phyloP scores from a whole-genome alignment of 352 stramenopile species.

The Pythium utonaiense region DNA sequence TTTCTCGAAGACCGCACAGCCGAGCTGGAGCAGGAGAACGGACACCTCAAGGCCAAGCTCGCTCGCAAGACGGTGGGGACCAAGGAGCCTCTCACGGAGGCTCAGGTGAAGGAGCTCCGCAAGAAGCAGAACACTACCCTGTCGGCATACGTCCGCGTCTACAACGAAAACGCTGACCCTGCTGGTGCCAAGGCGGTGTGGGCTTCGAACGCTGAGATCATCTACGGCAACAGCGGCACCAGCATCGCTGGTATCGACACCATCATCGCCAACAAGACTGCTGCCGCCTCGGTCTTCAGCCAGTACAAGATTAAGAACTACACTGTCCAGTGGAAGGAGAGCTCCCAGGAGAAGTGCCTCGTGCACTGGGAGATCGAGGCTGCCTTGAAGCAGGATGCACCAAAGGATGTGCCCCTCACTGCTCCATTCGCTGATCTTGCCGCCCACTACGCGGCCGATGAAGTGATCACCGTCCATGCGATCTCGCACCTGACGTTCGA shows the following conservation, averaged over 20 bases:
- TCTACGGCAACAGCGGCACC: constrained; percentile 50
- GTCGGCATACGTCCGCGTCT: constrained; percentile 63
- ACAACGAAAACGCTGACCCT: constrained; percentile 60
- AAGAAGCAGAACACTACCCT: constrained; percentile 82
- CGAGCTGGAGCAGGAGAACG: constrained; percentile 84
- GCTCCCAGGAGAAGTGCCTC: constrained; percentile 63
- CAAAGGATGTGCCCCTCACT: constrained; percentile 53
- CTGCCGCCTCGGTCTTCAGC: constrained; percentile 55
- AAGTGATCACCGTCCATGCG: constrained; percentile 68
- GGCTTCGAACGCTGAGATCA: constrained; percentile 61
- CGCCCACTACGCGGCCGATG: constrained; percentile 37
- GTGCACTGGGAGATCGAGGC: constrained; percentile 76
- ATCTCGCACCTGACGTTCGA: constrained; percentile 79
- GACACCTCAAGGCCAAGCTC: constrained; percentile 69
- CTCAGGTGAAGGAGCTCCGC: constrained; percentile 68
- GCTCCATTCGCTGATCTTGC: constrained; percentile 62
- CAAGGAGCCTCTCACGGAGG: constrained; percentile 49
- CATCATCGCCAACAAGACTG: constrained; percentile 65
- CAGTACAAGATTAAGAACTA: constrained; percentile 86
- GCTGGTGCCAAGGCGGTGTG: constrained; percentile 49
- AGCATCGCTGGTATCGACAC: constrained; percentile 46
- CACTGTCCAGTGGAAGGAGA: constrained; percentile 71
- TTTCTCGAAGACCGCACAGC: constrained; percentile 82
- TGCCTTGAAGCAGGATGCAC: constrained; percentile 42
- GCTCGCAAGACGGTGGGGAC: constrained; percentile 40